Base-by-base conservation (phyloP, 352 stramenopile genomes). In the Globisporangium carolinianum region DNA sequence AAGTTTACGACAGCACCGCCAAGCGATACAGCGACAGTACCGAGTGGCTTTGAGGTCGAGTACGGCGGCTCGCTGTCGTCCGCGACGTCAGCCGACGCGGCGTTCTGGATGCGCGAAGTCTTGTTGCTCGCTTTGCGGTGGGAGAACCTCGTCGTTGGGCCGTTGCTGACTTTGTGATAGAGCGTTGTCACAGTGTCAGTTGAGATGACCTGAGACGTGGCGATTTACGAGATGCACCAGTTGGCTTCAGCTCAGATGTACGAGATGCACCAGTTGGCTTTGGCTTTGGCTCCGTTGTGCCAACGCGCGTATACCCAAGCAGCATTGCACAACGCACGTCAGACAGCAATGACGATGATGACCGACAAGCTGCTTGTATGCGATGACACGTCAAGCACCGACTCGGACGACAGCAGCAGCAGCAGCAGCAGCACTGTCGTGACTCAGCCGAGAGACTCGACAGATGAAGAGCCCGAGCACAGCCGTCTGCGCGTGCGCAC, bases 101-200 rank as follows among this genome's bases (percentile, higher is more conserved):
- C 72, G 47, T 85, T 83, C 51, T 85, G 73, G 73, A 83, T 85
- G 72, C 70, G 71, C 6, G 72, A 85, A 41, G 75, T 85, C 57
- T 57, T 85, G 51, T 53, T 83, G 11, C 63, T 78, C 35, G 75
- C 75, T 43, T 57, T 85, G 51, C 62, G 72, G 8, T 85, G 75
- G 71, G 71, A 85, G 51, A 85, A 81, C 51, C 58, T 83, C 17
- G 65, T 81, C 11, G 65, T 85, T 8, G 75, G 72, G 5, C 75
- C 75, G 45, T 54, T 85, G 58, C 65, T 83, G 41, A 81, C 72
- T 15, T 55, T 80, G n/a, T 77, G 68, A 64, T 51, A 24, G 12
- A 24, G 24, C 24, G 24, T 24, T 24, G 2, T 24, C 24, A 24
- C 24, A 24, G 24, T 24, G 24, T 24, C 24, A 24, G 37, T 7